Percentiles rank a stretch among this genome's conserved stretches.
These are phyloP conservation scores for Xylaria arbuscula DNA, from an alignment of 2,329 filamentous ascomycete species.

Conservation along the genomic window DNA sequence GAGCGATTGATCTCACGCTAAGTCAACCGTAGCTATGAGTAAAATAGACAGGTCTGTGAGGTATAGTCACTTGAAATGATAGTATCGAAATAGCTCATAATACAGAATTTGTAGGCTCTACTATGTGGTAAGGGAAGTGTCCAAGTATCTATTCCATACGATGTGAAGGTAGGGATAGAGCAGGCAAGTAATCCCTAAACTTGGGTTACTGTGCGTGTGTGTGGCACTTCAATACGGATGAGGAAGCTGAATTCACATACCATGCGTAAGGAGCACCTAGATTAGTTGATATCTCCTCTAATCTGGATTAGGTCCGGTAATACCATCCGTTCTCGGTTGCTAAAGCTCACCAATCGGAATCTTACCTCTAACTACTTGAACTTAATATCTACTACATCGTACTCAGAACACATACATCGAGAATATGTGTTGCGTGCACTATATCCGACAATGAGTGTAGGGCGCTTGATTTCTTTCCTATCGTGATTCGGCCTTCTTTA, in stretches of 20 bases:
- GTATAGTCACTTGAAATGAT: neutral
- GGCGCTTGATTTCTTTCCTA: neutral
- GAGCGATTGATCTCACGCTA: neutral
- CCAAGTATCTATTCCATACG: neutral
- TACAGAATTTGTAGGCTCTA: neutral
- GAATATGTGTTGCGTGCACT: neutral
- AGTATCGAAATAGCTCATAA: neutral
- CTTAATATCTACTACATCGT: neutral
- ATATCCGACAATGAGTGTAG: neutral
- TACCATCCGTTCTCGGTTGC: neutral
- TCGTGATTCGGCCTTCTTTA: too few species aligned
- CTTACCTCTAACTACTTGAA: neutral
- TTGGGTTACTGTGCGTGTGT: neutral
- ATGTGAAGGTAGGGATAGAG: neutral
- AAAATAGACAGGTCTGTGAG: neutral
- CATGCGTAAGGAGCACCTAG: neutral
- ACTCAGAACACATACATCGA: neutral
- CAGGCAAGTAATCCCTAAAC: neutral
- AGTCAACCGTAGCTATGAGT: neutral
- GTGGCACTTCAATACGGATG: neutral
- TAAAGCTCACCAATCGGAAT: slow-evolving; percentile 10
- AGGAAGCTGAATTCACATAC: neutral
- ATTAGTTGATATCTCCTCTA: neutral
- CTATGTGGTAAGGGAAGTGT: neutral
- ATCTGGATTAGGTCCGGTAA: slow-evolving; percentile 7